Conservation (phyloP, 371 early-diverging fungal species). For the Lichtheimia ramosa region DNA sequence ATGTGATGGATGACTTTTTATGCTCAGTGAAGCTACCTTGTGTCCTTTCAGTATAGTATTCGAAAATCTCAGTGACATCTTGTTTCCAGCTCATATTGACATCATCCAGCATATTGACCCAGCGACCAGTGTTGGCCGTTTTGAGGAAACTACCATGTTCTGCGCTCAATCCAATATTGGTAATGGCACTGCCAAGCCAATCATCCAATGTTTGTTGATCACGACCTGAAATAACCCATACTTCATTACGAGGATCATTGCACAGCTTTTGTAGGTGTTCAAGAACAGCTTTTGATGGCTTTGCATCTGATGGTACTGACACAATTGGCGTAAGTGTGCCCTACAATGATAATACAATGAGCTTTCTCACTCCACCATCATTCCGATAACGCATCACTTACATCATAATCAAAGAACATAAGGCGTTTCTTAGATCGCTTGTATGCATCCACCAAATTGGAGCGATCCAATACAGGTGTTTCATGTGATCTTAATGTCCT, state of each 20-base stretch:
- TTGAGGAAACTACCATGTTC: constrained; percentile 95
- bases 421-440: constrained; percentile 60
- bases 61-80: constrained; percentile 83
- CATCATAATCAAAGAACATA: constrained; percentile 88
- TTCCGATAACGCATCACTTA: constrained; percentile 20
- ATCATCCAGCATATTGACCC: constrained; percentile 83
- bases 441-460: constrained; percentile 44
- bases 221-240: constrained; percentile 93
- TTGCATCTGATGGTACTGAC: constrained; percentile 67
- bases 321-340: constrained; percentile 84
- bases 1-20: constrained; percentile 81
- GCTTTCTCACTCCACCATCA: not conserved
- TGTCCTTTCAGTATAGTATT: constrained; percentile 89
- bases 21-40: constrained; percentile 85
- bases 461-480: constrained; percentile 67
- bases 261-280: constrained; percentile 60
- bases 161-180: constrained; percentile 82
- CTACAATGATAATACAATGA: constrained; percentile 25
- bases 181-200: constrained; percentile 70
- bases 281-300: constrained; percentile 66
- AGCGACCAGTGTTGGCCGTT: constrained; percentile 71
- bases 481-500: constrained; percentile 51
- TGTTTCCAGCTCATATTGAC: constrained; percentile 88
- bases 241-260: constrained; percentile 75
- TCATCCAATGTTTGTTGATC: constrained; percentile 82